Percentiles rank a stretch among this genome's conserved stretches.
Evolutionary conservation across 2,329 filamentous ascomycete species (phyloP).

Genomic region (Trichoderma cornu-damae): DNA sequence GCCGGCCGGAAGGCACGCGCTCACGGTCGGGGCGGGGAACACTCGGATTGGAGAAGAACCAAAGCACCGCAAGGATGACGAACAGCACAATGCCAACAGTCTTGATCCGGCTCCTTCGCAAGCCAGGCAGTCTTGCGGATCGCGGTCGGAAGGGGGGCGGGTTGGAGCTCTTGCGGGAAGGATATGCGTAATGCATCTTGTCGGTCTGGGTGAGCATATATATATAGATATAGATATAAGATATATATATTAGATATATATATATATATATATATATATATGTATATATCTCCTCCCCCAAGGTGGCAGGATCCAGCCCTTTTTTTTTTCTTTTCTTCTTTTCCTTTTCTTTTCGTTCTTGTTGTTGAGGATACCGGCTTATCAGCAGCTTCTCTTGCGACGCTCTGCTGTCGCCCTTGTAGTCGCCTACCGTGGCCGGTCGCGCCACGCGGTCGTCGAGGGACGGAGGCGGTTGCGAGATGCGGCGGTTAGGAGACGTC

Average conservation of each 20-base stretch:
- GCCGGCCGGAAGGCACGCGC: slow-evolving; percentile 47
- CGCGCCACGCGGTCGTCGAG: neutral
- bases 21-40: slow-evolving; percentile 31
- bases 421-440: neutral
- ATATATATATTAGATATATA: too few species aligned
- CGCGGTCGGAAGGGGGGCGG: slow-evolving; percentile 65
- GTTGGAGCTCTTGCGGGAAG: slow-evolving; percentile 76
- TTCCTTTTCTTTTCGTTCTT: too few species aligned
- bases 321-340: too few species aligned
- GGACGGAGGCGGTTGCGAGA: neutral
- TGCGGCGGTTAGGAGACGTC: neutral
- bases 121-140: slow-evolving; percentile 47
- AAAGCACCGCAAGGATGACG: slow-evolving; percentile 54
- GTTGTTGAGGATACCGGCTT: too few species aligned
- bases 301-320: neutral
- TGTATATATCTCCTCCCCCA: too few species aligned
- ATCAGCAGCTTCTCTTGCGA: neutral
- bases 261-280: too few species aligned
- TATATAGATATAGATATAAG: too few species aligned
- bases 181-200: slow-evolving; percentile 84
- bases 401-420: neutral
- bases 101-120: slow-evolving; percentile 60
- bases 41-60: slow-evolving; percentile 46
- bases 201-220: neutral
- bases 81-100: slow-evolving; percentile 51